phyloP scores from a whole-genome alignment of 75 land plant genomes.

The Cunninghamia lanceolata region DNA sequence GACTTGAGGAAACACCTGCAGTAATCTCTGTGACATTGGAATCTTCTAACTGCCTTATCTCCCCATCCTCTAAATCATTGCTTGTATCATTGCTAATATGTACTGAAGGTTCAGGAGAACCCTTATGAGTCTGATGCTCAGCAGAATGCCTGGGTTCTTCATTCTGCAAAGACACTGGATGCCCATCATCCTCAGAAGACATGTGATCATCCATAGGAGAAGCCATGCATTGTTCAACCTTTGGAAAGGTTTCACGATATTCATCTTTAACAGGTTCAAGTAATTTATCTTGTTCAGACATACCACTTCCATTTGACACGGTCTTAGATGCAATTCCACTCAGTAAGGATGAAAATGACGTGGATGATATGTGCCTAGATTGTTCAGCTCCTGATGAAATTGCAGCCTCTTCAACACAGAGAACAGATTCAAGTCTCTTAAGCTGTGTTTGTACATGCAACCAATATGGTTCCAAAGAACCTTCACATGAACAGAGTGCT shows the following conservation, averaged over 20 bases:
- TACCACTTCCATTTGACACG: background rate
- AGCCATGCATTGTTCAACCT: background rate
- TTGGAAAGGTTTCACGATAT: background rate
- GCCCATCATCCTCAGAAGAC: background rate
- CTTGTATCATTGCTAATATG: background rate
- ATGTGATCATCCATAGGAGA: background rate
- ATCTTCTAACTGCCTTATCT: slow-evolving; percentile 3
- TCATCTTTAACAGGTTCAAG: background rate
- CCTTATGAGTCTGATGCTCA: background rate
- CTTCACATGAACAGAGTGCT: slow-evolving; percentile 49
- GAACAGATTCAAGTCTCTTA: slow-evolving; percentile 40
- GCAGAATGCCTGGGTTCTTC: background rate
- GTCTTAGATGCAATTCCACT: background rate
- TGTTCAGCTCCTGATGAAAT: slow-evolving; percentile 16
- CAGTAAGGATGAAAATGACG: background rate
- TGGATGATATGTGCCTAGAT: background rate
- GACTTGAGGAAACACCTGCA: background rate
- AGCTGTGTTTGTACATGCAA: slow-evolving; percentile 50
- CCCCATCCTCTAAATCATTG: slow-evolving; percentile 10
- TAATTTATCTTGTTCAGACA: background rate
- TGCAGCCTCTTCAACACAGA: slow-evolving; percentile 34
- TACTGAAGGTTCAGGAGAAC: background rate
- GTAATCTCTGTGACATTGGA: background rate
- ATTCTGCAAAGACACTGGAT: background rate
- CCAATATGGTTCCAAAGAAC: slow-evolving; percentile 65